Conservation (phyloP, 345 rosid species). For the Moringa oleifera region DNA sequence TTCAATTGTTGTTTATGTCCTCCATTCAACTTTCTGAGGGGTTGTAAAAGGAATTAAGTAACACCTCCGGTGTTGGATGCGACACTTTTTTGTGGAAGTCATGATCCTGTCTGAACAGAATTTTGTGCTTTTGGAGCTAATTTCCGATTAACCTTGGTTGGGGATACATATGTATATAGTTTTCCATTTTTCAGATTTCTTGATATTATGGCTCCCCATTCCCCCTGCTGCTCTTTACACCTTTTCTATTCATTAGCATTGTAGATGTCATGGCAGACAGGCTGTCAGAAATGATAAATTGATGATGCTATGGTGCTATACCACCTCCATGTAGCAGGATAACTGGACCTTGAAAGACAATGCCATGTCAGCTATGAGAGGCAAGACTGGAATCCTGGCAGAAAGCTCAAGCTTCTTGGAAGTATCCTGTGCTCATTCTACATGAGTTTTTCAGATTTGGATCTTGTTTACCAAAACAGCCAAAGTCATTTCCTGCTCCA, state of each 20-base stretch:
- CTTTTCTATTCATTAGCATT: no score
- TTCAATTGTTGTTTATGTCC: background rate
- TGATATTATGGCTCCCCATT: background rate
- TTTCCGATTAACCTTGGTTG: background rate
- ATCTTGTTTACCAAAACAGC: no score
- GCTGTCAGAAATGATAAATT: no score
- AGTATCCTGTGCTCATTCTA: no score
- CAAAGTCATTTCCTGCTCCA: no score
- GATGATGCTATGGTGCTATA: no score
- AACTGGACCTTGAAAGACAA: no score
- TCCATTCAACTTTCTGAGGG: background rate
- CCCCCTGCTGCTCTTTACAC: background rate
- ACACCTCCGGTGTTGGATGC: constrained; percentile 8
- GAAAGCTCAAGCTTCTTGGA: no score
- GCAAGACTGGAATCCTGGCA: no score
- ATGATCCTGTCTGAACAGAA: background rate
- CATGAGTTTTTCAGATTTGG: no score
- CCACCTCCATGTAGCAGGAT: no score
- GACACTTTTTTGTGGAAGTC: constrained; percentile 14
- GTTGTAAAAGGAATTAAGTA: background rate
- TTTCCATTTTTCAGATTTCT: constrained; percentile 1
- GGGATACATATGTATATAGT: constrained; percentile 1
- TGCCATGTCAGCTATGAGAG: no score
- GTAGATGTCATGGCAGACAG: background rate
- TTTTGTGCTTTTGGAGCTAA: constrained; percentile 3